Evolutionary conservation across 139 green algal species (phyloP), one percentile per base, ranked within the genome.

Genomic region (Penium margaritaceum): DNA sequence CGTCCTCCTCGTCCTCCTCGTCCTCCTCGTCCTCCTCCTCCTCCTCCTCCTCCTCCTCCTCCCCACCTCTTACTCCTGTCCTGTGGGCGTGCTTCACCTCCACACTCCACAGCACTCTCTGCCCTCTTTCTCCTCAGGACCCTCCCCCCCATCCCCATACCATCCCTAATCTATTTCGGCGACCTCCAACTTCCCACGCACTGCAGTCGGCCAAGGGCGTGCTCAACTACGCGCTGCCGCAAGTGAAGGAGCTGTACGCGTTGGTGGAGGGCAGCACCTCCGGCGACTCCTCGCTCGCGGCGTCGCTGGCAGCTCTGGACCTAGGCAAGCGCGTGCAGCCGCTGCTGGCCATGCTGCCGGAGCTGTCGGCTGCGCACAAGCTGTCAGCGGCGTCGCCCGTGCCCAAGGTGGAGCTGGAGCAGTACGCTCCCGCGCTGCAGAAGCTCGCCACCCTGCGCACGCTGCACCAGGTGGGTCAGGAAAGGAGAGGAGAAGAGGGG

Each of bases 241-340:
- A 93, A 74, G 87, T 93, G 17, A 64, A 80, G 46, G 47, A 89
- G 54, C 79, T 96, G 30, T 90, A 89, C 77, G 79, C 80, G 6
- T 79, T 95, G 72, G 68, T 97, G 47, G 90, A 95, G 81, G 55
- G 78, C 19, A 90, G 96, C 33, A 97, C 33, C 96, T 97, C 79
- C 87, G 85, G 72, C 94, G 63, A 0, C 88, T 99, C 75, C n/a
- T n/a, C n/a, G n/a, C n/a, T n/a, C n/a, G n/a, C n/a, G n/a, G n/a
- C n/a, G n/a, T n/a, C n/a, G n/a, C n/a, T n/a, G n/a, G n/a, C n/a
- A n/a, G n/a, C 71, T 0, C 88, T 99, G 76, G 86, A 96, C 76
- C 87, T 99, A 51, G 96, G 88, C 84, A 66, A 81, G 38, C 68
- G 64, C 30, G 83, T 95, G 66, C 73, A 87, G 36, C 90, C 89